Conservation (phyloP, 805 yeast species). For the Wickerhamiella musiphila region DNA sequence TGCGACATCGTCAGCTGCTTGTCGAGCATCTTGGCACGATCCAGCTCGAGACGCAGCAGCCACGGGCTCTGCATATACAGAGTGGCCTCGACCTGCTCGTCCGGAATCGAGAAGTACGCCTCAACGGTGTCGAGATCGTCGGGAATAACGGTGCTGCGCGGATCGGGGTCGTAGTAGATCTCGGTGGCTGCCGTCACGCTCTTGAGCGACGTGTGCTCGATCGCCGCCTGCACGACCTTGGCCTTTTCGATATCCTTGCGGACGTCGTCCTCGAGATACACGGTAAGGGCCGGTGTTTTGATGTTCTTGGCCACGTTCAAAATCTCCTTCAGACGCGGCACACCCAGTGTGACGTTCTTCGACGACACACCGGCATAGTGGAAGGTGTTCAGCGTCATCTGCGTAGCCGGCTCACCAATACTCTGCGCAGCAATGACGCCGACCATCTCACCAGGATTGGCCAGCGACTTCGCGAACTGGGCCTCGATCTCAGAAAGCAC, state of each 20-base stretch:
- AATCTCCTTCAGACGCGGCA: constrained; percentile 95
- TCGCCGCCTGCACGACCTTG: constrained; percentile 86
- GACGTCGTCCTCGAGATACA: constrained; percentile 65
- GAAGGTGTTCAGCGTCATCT: constrained; percentile 94
- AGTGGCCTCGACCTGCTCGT: constrained; percentile 89
- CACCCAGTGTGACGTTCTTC: constrained; percentile 91
- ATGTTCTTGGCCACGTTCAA: constrained; percentile 94
- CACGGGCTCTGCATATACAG: constrained; percentile 94
- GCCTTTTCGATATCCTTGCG: constrained; percentile 87
- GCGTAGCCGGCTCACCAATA: constrained; percentile 96
- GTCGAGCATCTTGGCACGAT: constrained; percentile 97
- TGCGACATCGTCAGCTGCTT: constrained; percentile 95
- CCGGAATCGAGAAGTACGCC: constrained; percentile 93
- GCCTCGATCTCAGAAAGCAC: constrained; percentile 85
- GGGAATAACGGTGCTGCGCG: constrained; percentile 86
- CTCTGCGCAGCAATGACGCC: constrained; percentile 97
- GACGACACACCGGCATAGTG: constrained; percentile 97
- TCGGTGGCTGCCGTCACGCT: constrained; percentile 96
- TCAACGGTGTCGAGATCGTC: constrained; percentile 96
- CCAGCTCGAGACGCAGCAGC: constrained; percentile 89
- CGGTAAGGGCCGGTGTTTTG: constrained; percentile 98
- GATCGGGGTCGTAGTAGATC: constrained; percentile 95
- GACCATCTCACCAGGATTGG: constrained; percentile 96
- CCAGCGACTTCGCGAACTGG: constrained; percentile 80
- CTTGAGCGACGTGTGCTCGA: constrained; percentile 87